Conservation (phyloP, 371 early-diverging fungal genomes). For the Mucor velutinosus region DNA sequence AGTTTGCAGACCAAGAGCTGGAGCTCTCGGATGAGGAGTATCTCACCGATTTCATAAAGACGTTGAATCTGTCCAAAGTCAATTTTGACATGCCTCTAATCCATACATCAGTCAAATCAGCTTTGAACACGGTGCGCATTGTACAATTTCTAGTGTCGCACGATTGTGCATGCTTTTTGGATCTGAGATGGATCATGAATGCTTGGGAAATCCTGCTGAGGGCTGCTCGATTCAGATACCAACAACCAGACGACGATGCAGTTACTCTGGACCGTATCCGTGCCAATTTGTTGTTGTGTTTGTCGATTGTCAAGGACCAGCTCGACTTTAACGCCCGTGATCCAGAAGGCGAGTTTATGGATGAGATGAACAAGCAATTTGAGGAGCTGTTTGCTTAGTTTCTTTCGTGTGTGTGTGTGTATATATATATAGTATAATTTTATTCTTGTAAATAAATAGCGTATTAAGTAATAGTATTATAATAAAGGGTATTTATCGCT, state of each 20-base stretch:
- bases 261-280: slow-evolving; percentile 18
- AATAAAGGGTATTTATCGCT: slow-evolving; percentile 1
- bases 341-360: neutral
- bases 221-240: slow-evolving; percentile 15
- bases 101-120: slow-evolving; percentile 18
- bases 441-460: slow-evolving; percentile 1
- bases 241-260: neutral
- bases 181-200: slow-evolving; percentile 23
- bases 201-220: slow-evolving; percentile 19
- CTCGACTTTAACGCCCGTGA: neutral
- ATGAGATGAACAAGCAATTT: neutral
- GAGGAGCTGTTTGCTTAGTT: slow-evolving; percentile 1
- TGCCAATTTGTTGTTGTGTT: slow-evolving; percentile 24
- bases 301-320: slow-evolving; percentile 8
- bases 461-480: neutral
- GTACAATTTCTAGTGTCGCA: slow-evolving; percentile 18
- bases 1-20: neutral
- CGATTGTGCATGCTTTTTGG: slow-evolving; percentile 15
- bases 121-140: slow-evolving; percentile 22
- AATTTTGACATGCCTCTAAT: slow-evolving; percentile 18
- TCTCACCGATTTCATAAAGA: neutral
- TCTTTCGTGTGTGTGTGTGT: neutral
- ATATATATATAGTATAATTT: neutral
- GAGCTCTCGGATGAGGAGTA: slow-evolving; percentile 25
- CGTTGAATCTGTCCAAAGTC: slow-evolving; percentile 1